Conservation (phyloP, 1,284 basidiomycete genomes). For the Lignosus rhinocerotis region DNA sequence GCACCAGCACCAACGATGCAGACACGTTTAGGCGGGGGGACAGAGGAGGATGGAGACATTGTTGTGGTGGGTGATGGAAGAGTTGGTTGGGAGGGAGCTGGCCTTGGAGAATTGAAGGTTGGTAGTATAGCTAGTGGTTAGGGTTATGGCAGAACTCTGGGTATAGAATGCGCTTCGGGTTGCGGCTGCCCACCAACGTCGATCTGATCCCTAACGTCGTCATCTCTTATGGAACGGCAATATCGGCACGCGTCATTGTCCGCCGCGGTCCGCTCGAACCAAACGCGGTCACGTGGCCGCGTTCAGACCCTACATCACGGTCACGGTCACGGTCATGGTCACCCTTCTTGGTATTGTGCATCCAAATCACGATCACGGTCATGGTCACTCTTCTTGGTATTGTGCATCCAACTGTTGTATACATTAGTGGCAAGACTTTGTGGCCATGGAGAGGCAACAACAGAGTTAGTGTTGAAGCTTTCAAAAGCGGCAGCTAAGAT, state of each 20-base stretch:
- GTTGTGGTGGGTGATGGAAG: background rate
- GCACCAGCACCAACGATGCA: conserved; percentile 54
- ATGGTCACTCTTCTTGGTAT: too few relatives aligned
- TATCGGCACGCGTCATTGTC: too few relatives aligned
- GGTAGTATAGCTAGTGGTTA: background rate
- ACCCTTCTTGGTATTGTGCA: too few relatives aligned
- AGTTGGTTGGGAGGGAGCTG: too few relatives aligned
- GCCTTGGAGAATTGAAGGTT: background rate
- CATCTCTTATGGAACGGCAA: background rate
- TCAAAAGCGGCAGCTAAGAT: too few relatives aligned
- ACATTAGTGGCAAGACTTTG: background rate
- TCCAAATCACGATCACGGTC: too few relatives aligned
- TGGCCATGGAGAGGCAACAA: background rate
- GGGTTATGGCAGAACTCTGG: too few relatives aligned
- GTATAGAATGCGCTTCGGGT: background rate
- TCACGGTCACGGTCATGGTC: too few relatives aligned
- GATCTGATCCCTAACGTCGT: conserved; percentile 3
- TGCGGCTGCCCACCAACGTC: background rate
- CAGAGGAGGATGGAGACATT: conserved; percentile 1
- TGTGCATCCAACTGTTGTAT: too few relatives aligned
- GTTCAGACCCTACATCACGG: background rate
- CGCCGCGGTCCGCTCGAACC: background rate
- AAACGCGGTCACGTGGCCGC: conserved; percentile 19
- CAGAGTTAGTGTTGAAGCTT: too few relatives aligned
- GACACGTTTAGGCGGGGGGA: conserved; percentile 36